Percentiles rank a stretch among this genome's conserved stretches.
Evolutionary conservation across 768 basidiomycete species (phyloP).

Genomic region (Lactifluus pinguis): DNA sequence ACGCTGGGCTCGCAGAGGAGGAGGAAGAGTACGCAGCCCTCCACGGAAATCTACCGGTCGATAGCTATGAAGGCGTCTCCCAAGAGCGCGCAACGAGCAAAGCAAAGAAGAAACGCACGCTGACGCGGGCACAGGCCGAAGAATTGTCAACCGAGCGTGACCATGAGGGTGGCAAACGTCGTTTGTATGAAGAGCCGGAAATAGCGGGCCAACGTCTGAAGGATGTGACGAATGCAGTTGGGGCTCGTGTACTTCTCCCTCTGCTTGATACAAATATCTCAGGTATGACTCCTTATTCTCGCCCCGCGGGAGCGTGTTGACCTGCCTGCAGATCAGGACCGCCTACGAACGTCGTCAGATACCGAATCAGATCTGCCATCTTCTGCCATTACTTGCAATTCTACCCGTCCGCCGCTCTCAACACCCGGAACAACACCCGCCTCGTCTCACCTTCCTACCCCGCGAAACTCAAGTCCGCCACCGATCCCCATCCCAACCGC

Average conservation of each 20-base stretch:
- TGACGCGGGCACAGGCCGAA: slow-evolving; percentile 30
- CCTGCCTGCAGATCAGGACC: slow-evolving; percentile 13
- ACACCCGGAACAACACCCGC: slow-evolving; percentile 38
- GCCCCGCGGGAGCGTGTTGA: slow-evolving; percentile 14
- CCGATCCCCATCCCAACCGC: slow-evolving; percentile 26
- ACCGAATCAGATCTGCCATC: slow-evolving; percentile 19
- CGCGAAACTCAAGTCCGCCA: slow-evolving; percentile 27
- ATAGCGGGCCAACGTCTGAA: slow-evolving; percentile 39
- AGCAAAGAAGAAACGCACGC: slow-evolving; percentile 40
- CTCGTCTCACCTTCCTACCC: slow-evolving; percentile 37
- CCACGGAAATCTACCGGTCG: slow-evolving; percentile 26
- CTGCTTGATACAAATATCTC: slow-evolving; percentile 29
- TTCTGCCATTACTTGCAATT: slow-evolving; percentile 26
- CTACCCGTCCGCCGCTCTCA: slow-evolving; percentile 31
- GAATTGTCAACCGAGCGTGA: slow-evolving; percentile 25
- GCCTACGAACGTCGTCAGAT: slow-evolving; percentile 3
- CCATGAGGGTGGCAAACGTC: slow-evolving; percentile 23
- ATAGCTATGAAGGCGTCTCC: slow-evolving; percentile 31
- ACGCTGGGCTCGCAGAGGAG: slow-evolving; percentile 46
- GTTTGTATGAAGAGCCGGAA: slow-evolving; percentile 35
- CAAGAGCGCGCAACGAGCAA: slow-evolving; percentile 34
- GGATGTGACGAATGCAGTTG: slow-evolving; percentile 56
- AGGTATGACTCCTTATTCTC: slow-evolving; percentile 24
- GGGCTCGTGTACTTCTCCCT: slow-evolving; percentile 29
- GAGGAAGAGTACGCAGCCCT: slow-evolving; percentile 41